Conservation (phyloP, 345 rosid genomes). For the Nasturtium officinale region DNA sequence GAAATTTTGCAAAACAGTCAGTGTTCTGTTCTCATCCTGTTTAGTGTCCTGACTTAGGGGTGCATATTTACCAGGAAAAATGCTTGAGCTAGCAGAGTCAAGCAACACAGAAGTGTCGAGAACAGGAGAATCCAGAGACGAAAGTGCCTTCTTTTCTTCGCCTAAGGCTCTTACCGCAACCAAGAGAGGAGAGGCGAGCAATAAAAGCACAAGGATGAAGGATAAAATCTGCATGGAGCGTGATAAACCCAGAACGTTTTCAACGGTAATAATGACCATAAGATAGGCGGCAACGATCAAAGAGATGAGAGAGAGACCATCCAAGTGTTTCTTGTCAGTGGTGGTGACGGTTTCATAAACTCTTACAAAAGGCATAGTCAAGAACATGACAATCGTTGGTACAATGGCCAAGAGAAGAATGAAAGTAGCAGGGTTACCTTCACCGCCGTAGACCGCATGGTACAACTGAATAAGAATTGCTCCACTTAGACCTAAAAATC, state of each 20-base stretch:
- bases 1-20: constrained; percentile 1
- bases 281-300: constrained; percentile 66
- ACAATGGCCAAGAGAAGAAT: constrained; percentile 71
- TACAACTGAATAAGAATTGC: constrained; percentile 76
- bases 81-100: background rate
- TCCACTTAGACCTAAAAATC: constrained; percentile 91
- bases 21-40: constrained; percentile 9
- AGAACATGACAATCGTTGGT: constrained; percentile 63
- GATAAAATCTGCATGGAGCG: constrained; percentile 51
- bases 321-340: constrained; percentile 68
- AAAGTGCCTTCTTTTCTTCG: constrained; percentile 43
- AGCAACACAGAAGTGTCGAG: constrained; percentile 31
- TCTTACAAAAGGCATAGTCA: constrained; percentile 67
- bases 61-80: constrained; percentile 9
- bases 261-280: constrained; percentile 56
- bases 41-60: background rate
- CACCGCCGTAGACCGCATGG: constrained; percentile 46
- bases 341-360: constrained; percentile 50
- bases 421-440: constrained; percentile 63
- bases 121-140: constrained; percentile 20
- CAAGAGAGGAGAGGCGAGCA: constrained; percentile 63
- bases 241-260: constrained; percentile 59
- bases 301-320: constrained; percentile 71
- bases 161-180: constrained; percentile 59
- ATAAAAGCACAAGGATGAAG: constrained; percentile 53